phyloP scores from a whole-genome alignment of 441 rosid species.

The Iberis amara region DNA sequence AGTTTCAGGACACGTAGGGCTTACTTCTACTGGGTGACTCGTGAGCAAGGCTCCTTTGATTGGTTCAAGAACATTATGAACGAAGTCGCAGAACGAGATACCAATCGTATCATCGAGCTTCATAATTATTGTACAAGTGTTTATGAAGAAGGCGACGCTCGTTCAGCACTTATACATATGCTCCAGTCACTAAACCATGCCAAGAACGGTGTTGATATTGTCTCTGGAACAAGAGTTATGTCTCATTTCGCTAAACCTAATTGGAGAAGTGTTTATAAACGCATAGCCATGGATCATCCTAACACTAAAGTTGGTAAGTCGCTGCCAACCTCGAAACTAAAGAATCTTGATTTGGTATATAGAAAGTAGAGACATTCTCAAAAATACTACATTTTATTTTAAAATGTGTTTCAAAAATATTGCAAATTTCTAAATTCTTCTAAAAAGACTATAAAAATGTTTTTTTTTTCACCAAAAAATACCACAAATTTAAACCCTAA shows the following conservation, averaged over 20 bases:
- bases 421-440: too few relatives aligned
- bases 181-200: slow-evolving; percentile 62
- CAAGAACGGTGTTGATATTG: slow-evolving; percentile 57
- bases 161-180: slow-evolving; percentile 63
- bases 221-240: slow-evolving; percentile 60
- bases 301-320: slow-evolving; percentile 49
- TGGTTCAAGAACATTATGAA: slow-evolving; percentile 72
- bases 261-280: slow-evolving; percentile 58
- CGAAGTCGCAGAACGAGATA: slow-evolving; percentile 57
- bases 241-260: slow-evolving; percentile 65
- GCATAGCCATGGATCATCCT: slow-evolving; percentile 45
- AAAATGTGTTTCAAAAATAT: too few relatives aligned
- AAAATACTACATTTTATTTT: too few relatives aligned
- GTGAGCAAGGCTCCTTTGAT: slow-evolving; percentile 67
- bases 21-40: slow-evolving; percentile 62
- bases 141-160: slow-evolving; percentile 67
- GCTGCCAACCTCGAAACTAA: neutral
- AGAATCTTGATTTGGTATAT: too few relatives aligned
- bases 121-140: slow-evolving; percentile 71
- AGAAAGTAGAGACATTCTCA: too few relatives aligned
- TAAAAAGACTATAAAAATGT: too few relatives aligned
- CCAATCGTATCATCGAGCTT: slow-evolving; percentile 44
- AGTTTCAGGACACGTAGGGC: slow-evolving; percentile 56
- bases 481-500: too few relatives aligned
- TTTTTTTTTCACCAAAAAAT: too few relatives aligned